These are phyloP conservation scores for Ettlia oleoabundans DNA, from an alignment of 139 green algal species.

Conservation along the genomic window DNA sequence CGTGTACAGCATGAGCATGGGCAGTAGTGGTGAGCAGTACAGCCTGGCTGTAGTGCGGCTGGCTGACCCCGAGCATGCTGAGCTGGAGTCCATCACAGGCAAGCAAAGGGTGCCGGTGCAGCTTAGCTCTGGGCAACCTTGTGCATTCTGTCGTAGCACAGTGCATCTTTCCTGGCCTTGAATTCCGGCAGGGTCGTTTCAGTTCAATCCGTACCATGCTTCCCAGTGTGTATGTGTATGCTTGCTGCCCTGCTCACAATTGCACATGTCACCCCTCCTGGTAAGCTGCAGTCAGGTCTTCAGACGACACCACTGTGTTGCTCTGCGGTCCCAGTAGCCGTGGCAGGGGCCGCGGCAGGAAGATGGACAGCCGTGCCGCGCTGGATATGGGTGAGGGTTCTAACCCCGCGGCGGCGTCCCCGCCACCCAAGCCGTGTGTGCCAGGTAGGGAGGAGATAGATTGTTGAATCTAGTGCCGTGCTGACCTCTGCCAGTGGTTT, in stretches of 20 bases:
- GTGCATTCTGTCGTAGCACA: too few relatives aligned
- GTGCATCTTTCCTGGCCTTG: too few relatives aligned
- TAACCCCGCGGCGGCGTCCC: background rate
- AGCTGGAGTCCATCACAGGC: conserved; percentile 41
- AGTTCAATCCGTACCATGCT: too few relatives aligned
- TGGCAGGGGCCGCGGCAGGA: background rate
- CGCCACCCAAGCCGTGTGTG: background rate
- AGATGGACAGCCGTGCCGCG: background rate
- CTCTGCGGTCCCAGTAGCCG: background rate
- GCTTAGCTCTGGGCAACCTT: too few relatives aligned
- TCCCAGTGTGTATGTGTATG: too few relatives aligned
- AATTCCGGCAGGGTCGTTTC: too few relatives aligned
- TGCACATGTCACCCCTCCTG: background rate
- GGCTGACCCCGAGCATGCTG: conserved; percentile 38
- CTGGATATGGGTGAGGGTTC: background rate
- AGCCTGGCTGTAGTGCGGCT: conserved; percentile 47
- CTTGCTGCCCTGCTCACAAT: too few relatives aligned
- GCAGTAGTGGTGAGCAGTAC: conserved; percentile 12
- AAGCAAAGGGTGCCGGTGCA: background rate
- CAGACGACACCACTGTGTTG: conserved; percentile 3
- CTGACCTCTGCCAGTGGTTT: background rate
- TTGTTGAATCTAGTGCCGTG: too few relatives aligned
- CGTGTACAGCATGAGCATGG: background rate
- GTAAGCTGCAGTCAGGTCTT: conserved; percentile 1
- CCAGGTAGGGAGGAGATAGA: too few relatives aligned